Conservation (phyloP, 129 eudicot genomes). For the Escallonia herrerae region DNA sequence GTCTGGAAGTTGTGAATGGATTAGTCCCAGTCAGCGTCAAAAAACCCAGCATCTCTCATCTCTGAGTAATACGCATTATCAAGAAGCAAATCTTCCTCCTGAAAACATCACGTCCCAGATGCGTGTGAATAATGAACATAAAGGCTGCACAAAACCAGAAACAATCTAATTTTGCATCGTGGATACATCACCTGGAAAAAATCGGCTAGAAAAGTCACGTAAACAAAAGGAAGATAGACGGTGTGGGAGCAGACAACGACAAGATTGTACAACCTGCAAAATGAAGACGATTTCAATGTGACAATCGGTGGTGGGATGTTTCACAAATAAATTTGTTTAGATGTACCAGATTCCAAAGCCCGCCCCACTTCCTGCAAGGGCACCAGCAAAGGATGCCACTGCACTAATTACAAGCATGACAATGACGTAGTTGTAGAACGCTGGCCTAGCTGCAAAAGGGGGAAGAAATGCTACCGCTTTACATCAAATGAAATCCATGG, state of each 20-base stretch:
- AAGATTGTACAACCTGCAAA: slow-evolving; percentile 60
- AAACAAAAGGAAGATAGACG: slow-evolving; percentile 72
- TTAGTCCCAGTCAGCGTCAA: slow-evolving; percentile 68
- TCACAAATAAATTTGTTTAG: background rate
- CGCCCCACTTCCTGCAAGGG: slow-evolving; percentile 43
- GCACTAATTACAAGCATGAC: slow-evolving; percentile 47
- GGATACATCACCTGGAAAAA: slow-evolving; percentile 58
- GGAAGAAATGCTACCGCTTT: background rate
- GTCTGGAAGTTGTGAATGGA: background rate
- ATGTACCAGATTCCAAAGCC: slow-evolving; percentile 68
- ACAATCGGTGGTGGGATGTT: background rate
- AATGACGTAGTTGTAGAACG: slow-evolving; percentile 64
- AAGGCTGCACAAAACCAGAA: no score
- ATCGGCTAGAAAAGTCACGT: slow-evolving; percentile 62
- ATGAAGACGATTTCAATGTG: background rate
- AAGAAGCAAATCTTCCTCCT: slow-evolving; percentile 81
- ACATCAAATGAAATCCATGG: background rate
- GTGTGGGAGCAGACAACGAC: slow-evolving; percentile 53
- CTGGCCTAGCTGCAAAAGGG: slow-evolving; percentile 58
- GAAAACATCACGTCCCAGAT: background rate
- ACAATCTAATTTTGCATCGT: background rate
- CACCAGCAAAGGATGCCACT: slow-evolving; percentile 36
- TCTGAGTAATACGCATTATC: slow-evolving; percentile 79
- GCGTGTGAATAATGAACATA: no score
- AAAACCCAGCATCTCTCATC: slow-evolving; percentile 89